A percentile compares a stretch with the other conserved stretches of the same genome.
Evolutionary conservation across 257 asterid species (phyloP).

Genomic region (Nicotiana paniculata): DNA sequence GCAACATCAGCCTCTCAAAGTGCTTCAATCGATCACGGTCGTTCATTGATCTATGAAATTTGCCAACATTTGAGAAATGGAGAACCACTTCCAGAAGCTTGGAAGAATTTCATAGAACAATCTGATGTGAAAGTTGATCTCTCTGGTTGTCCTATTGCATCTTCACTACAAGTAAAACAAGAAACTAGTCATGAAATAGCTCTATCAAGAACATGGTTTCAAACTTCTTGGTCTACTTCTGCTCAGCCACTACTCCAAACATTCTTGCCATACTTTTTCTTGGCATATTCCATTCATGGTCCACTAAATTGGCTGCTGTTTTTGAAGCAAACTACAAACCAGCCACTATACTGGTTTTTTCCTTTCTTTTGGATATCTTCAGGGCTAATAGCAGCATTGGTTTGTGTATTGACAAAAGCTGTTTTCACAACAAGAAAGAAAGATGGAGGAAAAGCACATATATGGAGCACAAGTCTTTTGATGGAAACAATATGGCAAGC

Average conservation of each 20-base stretch:
- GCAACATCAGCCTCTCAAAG: slow-evolving; percentile 75
- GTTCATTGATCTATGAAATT: slow-evolving; percentile 66
- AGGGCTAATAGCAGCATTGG: slow-evolving; percentile 42
- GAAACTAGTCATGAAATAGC: slow-evolving; percentile 33
- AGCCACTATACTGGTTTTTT: slow-evolving; percentile 46
- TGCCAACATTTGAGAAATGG: slow-evolving; percentile 77
- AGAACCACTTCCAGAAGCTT: slow-evolving; percentile 70
- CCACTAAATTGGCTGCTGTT: slow-evolving; percentile 39
- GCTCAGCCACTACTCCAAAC: slow-evolving; percentile 70
- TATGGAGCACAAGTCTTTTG: slow-evolving; percentile 57
- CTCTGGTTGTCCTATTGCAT: slow-evolving; percentile 67
- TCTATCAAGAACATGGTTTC: slow-evolving; percentile 48
- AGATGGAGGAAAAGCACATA: slow-evolving; percentile 49
- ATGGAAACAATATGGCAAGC: slow-evolving; percentile 89
- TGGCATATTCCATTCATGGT: slow-evolving; percentile 35
- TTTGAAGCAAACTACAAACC: slow-evolving; percentile 19
- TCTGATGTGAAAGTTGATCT: slow-evolving; percentile 83
- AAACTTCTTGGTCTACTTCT: slow-evolving; percentile 56
- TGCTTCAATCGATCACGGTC: slow-evolving; percentile 88
- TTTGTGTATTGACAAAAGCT: slow-evolving; percentile 53
- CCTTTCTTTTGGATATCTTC: slow-evolving; percentile 70
- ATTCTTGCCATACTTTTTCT: slow-evolving; percentile 51
- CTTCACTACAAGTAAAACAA: slow-evolving; percentile 17
- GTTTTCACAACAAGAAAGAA: slow-evolving; percentile 57
- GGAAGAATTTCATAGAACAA: slow-evolving; percentile 75